Conservation (phyloP, 768 basidiomycete species). For the Trametes cinnabarina region DNA sequence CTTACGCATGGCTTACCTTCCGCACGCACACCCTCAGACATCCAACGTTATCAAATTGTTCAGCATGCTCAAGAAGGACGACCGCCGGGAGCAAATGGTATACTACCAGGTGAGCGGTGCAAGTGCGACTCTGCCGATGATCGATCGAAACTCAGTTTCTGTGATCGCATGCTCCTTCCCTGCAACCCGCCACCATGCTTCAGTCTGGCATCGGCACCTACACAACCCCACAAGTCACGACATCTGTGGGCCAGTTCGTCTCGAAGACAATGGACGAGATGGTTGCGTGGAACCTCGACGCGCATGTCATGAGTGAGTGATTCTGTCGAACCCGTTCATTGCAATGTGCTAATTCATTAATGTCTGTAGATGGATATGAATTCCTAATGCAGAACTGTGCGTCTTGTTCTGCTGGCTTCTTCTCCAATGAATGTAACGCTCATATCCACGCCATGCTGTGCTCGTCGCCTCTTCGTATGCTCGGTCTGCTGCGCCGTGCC, state of each 20-base stretch:
- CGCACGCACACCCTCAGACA: conserved; percentile 42
- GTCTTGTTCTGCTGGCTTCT: conserved; percentile 20
- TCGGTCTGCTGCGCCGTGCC: neutral
- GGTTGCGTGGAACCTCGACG: conserved; percentile 59
- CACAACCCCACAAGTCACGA: conserved; percentile 62
- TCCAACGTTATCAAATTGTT: conserved; percentile 72
- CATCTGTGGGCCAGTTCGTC: conserved; percentile 51
- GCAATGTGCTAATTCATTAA: neutral
- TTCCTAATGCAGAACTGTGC: conserved; percentile 77
- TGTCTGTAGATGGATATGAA: conserved; percentile 59
- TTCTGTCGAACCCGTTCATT: neutral
- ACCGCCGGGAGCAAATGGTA: conserved; percentile 58
- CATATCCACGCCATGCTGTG: neutral
- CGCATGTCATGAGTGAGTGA: conserved; percentile 68
- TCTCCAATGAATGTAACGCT: neutral
- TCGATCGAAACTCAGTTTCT: conserved; percentile 8
- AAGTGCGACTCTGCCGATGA: conserved; percentile 2
- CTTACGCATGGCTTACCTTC: neutral
- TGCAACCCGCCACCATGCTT: neutral
- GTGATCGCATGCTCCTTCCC: neutral
- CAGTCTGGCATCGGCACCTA: conserved; percentile 77
- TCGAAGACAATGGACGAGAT: conserved; percentile 58
- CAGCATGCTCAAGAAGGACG: conserved; percentile 67
- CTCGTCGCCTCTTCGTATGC: neutral
- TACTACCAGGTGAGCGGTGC: conserved; percentile 61